phyloP scores from a whole-genome alignment of 2,329 filamentous ascomycete species.

The Alternaria gansuensis region DNA sequence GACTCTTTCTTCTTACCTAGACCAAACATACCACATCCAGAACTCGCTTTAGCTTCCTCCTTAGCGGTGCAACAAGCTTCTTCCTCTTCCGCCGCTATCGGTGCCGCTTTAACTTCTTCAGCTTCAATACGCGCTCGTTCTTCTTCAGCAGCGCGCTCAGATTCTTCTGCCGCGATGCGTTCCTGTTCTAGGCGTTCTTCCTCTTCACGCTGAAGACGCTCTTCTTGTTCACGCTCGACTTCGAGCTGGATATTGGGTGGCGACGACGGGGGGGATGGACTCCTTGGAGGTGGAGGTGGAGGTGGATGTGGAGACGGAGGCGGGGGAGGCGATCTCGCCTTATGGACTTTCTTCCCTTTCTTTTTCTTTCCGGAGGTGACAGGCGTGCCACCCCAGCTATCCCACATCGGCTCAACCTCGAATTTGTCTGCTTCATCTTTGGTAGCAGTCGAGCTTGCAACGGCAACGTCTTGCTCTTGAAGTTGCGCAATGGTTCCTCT shows the following conservation, averaged over 20 bases:
- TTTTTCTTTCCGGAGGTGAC: not conserved
- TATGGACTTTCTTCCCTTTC: not conserved
- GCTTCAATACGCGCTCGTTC: constrained; percentile 31
- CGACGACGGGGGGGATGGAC: not conserved
- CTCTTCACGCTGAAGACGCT: constrained; percentile 41
- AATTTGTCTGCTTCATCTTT: not conserved
- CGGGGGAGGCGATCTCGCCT: not conserved
- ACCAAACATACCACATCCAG: constrained; percentile 32
- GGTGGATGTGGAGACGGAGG: not conserved
- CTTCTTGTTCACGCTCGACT: constrained; percentile 37
- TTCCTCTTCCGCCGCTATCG: constrained; percentile 19
- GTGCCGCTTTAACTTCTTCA: constrained; percentile 29
- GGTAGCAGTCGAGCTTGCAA: not conserved
- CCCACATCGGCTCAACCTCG: not conserved
- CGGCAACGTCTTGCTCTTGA: not conserved
- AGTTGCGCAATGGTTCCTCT: not conserved
- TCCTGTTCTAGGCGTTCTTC: constrained; percentile 26
- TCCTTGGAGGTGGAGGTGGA: not conserved
- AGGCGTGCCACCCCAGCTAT: too few relatives aligned
- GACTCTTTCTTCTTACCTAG: constrained; percentile 49
- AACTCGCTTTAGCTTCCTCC: constrained; percentile 38
- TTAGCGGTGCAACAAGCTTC: constrained; percentile 31
- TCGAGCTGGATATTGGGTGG: not conserved
- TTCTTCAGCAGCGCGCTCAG: constrained; percentile 44
- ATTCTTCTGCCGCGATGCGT: constrained; percentile 51